Base-by-base conservation (phyloP, 768 basidiomycete species). In the Pisolithus microcarpus region DNA sequence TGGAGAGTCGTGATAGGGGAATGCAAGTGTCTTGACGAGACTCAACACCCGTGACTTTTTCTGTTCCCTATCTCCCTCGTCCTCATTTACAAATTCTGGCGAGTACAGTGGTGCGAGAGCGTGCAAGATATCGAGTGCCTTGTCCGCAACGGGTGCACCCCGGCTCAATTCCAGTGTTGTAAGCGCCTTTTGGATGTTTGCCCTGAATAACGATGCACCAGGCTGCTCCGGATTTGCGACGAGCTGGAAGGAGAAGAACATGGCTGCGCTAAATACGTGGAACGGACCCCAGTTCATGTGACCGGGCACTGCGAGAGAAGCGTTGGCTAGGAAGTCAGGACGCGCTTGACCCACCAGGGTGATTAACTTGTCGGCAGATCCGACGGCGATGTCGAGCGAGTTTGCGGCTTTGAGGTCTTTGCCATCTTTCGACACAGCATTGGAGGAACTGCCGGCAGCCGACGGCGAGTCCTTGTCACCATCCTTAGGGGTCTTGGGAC, bases 191-290 rank as follows among this genome's bases (percentile, higher is more conserved):
- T 77, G 78, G 60, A 91, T 85, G 59, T 83, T 85, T 31, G 78
- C 77, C 18, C 87, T 84, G 70, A 89, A 89, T 34, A 87, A 72
- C 26, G 78, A 79, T 39, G 85, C 85, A 23, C 85, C 87, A 42
- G 85, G 84, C 56, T 88, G 87, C 54, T 86, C 85, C 46, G 87
- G 84, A 58, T 87, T 83, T 34, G 82, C 78, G 59, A 90, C 84
- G 45, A 91, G 76, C 59, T 91, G 87, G 70, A 90, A 90, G n/a
- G 86, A 85, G 76, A 91, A 89, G 70, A 91, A 91, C 83, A 91
- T 89, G 45, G 86, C 86, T 18, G 89, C 87, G 44, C 84, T 84
- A 72, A 91, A 91, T 57, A 84, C 80, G 61, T 91, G 87, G 70
- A 85, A 87, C 0, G 87, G 85, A 4, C 83, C 84, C 82, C 86